Percentiles rank a stretch among this genome's conserved stretches.
Evolutionary conservation across 2,329 filamentous ascomycete genomes (phyloP).

Genomic region (Cladophialophora exuberans): DNA sequence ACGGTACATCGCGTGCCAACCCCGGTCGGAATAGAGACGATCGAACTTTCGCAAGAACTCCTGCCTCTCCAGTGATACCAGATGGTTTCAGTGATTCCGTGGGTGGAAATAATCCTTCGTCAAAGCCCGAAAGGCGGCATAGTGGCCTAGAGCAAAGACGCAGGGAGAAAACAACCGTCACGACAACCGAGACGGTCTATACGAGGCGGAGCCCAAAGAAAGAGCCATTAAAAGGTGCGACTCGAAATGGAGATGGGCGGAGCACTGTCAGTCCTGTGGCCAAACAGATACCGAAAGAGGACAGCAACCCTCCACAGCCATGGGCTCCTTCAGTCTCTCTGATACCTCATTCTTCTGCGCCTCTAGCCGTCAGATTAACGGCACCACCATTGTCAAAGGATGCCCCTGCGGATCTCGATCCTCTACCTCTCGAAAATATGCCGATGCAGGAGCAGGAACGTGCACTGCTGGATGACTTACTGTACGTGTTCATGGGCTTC

Average conservation of each 20-base stretch:
- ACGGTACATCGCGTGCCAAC: constrained; percentile 30
- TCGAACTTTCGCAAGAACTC: constrained; percentile 25
- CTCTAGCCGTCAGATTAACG: constrained; percentile 71
- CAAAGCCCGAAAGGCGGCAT: constrained; percentile 30
- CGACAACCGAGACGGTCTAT: constrained; percentile 43
- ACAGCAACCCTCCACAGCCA: constrained; percentile 41
- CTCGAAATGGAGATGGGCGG: constrained; percentile 6
- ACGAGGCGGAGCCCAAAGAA: constrained; percentile 59
- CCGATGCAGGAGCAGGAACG: constrained; percentile 82
- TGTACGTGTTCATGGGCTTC: constrained; percentile 97
- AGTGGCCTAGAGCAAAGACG: constrained; percentile 28
- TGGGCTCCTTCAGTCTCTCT: constrained; percentile 84
- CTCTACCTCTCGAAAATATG: constrained; percentile 69
- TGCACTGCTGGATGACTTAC: constrained; percentile 82
- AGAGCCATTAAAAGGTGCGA: constrained; percentile 37
- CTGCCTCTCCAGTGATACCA: constrained; percentile 27
- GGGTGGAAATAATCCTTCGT: constrained; percentile 28
- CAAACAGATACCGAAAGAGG: constrained; percentile 37
- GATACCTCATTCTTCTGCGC: constrained; percentile 69
- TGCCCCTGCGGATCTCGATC: constrained; percentile 70
- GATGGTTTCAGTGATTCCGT: constrained; percentile 23
- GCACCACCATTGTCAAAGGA: constrained; percentile 65
- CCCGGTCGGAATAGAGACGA: constrained; percentile 32
- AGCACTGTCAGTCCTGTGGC: constrained; percentile 21
- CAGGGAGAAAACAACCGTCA: constrained; percentile 41